These are phyloP conservation scores for Eruca vesicaria DNA, from an alignment of 441 rosid genomes.

Conservation along the genomic window DNA sequence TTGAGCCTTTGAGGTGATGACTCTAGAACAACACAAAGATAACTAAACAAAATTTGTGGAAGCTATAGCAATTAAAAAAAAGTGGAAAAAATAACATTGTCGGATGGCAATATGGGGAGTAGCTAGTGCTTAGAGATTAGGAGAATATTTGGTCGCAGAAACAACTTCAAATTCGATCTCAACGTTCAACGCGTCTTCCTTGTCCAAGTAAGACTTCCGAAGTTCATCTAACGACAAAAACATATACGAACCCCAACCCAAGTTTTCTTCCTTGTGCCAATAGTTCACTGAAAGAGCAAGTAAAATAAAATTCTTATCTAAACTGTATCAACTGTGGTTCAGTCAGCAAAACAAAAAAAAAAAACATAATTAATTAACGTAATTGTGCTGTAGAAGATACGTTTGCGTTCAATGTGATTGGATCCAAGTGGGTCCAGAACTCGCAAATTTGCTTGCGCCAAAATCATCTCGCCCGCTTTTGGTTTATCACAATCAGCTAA, in stretches of 20 bases:
- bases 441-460: neutral
- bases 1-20: too few relatives aligned
- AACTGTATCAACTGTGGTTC: neutral
- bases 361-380: neutral
- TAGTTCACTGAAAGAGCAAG: neutral
- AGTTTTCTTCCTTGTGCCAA: neutral
- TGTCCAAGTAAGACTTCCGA: neutral
- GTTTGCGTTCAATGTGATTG: neutral
- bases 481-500: neutral
- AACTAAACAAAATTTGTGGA: neutral
- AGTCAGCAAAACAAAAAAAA: neutral
- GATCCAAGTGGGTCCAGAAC: constrained; percentile 8
- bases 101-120: neutral
- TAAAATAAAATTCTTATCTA: neutral
- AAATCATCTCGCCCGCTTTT: neutral
- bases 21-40: too few relatives aligned
- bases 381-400: neutral
- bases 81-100: neutral
- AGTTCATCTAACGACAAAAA: neutral
- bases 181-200: neutral
- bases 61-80: neutral
- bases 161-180: neutral
- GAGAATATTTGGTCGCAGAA: neutral
- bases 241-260: neutral
- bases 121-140: neutral